A percentile compares a stretch with the other conserved stretches of the same genome.
phyloP scores from a whole-genome alignment of 768 basidiomycete genomes.

The Pulveroboletus sp. region DNA sequence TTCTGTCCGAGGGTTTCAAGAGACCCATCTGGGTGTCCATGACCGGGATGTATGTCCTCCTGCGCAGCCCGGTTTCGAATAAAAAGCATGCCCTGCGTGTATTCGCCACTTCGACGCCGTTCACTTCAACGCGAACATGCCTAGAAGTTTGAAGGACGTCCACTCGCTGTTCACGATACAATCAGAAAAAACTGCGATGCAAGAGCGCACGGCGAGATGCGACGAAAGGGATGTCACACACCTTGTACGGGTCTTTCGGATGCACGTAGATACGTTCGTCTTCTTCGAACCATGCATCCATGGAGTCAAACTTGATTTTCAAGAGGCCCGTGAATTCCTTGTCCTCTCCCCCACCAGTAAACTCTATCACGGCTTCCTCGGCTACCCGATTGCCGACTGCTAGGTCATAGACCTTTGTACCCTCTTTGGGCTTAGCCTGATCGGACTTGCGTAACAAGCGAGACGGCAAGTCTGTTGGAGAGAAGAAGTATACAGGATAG shows the following conservation, averaged over 20 bases:
- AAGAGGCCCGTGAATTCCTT: constrained; percentile 43
- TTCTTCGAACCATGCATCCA: constrained; percentile 67
- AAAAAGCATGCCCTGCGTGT: constrained; percentile 50
- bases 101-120: constrained; percentile 60
- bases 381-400: constrained; percentile 39
- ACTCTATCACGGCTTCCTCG: constrained; percentile 36
- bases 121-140: constrained; percentile 54
- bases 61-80: constrained; percentile 53
- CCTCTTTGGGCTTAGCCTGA: constrained; percentile 27
- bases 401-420: constrained; percentile 41
- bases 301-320: constrained; percentile 44
- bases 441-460: constrained; percentile 36
- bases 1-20: constrained; percentile 43
- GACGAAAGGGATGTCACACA: constrained; percentile 15
- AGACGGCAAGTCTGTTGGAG: constrained; percentile 38
- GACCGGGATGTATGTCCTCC: constrained; percentile 59
- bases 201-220: neutral
- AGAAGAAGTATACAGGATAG: constrained; percentile 57
- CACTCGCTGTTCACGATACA: constrained; percentile 40
- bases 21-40: constrained; percentile 49
- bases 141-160: constrained; percentile 59
- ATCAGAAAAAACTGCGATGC: neutral
- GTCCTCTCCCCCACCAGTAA: constrained; percentile 24
- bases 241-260: constrained; percentile 69
- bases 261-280: constrained; percentile 58